Percentiles rank a stretch among this genome's conserved stretches.
Conservation (phyloP, 352 stramenopile genomes). For the Phytopythium oedochilum region DNA sequence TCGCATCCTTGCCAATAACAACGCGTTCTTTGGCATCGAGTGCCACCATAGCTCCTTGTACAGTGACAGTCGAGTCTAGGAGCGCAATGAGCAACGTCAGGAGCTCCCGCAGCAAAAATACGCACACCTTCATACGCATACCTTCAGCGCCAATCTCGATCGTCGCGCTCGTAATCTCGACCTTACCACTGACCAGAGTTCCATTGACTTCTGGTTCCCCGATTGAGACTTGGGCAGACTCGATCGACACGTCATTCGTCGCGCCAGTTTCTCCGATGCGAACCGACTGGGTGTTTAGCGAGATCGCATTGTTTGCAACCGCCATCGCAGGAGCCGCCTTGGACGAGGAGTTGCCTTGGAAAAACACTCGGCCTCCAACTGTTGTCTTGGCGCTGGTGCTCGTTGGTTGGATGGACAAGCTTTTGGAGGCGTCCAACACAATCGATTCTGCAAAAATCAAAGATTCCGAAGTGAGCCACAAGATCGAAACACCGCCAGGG, state of each 20-base stretch:
- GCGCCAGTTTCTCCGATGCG: slow-evolving; percentile 20
- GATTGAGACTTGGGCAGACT: slow-evolving; percentile 25
- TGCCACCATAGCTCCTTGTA: slow-evolving; percentile 17
- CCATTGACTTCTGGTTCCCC: slow-evolving; percentile 23
- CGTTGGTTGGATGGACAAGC: slow-evolving; percentile 19
- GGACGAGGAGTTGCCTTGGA: slow-evolving; percentile 20
- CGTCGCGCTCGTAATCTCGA: slow-evolving; percentile 24
- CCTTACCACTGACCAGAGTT: slow-evolving; percentile 9
- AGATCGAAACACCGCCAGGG: not conserved
- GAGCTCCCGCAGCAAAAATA: slow-evolving; percentile 1
- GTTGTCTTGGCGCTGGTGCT: slow-evolving; percentile 18
- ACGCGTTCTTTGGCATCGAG: slow-evolving; percentile 20
- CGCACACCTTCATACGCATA: slow-evolving; percentile 11
- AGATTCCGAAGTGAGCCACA: not conserved
- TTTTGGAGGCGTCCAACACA: slow-evolving; percentile 19
- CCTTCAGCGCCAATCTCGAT: slow-evolving; percentile 31
- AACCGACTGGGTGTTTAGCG: slow-evolving; percentile 18
- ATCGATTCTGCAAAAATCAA: slow-evolving; percentile 9
- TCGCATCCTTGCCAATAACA: slow-evolving; percentile 13
- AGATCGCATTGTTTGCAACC: slow-evolving; percentile 18
- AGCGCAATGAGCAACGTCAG: not conserved
- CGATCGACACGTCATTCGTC: slow-evolving; percentile 20
- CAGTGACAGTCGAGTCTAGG: slow-evolving; percentile 18
- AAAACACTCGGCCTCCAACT: slow-evolving; percentile 22
- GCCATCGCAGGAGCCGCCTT: slow-evolving; percentile 10